These are phyloP conservation scores for Candida dubliniensis DNA, from an alignment of 1,139 yeast species.

Conservation along the genomic window DNA sequence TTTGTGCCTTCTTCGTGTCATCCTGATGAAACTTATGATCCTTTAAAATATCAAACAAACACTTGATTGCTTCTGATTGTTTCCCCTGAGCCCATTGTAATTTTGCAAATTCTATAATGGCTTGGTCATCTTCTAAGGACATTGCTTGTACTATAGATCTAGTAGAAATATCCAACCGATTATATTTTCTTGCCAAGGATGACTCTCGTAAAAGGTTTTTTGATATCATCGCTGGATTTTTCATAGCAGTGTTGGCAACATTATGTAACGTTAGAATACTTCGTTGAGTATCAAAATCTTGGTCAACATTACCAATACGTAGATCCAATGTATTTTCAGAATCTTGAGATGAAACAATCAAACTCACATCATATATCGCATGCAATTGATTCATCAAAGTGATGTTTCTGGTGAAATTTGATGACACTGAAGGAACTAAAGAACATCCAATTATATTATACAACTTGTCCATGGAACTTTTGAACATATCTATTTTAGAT, in stretches of 20 bases:
- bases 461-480: slow-evolving; percentile 48
- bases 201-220: slow-evolving; percentile 63
- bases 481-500: slow-evolving; percentile 29
- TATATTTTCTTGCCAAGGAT: slow-evolving; percentile 64
- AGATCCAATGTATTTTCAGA: slow-evolving; percentile 27
- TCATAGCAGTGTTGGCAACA: slow-evolving; percentile 50
- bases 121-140: slow-evolving; percentile 47
- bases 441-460: slow-evolving; percentile 59
- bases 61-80: slow-evolving; percentile 78
- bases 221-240: slow-evolving; percentile 31
- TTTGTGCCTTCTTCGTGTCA: slow-evolving; percentile 39
- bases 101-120: slow-evolving; percentile 79
- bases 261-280: slow-evolving; percentile 58
- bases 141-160: slow-evolving; percentile 70
- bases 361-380: slow-evolving; percentile 61
- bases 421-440: slow-evolving; percentile 58
- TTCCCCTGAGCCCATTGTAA: slow-evolving; percentile 91
- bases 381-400: slow-evolving; percentile 65
- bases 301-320: slow-evolving; percentile 54
- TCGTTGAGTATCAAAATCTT: slow-evolving; percentile 65
- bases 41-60: slow-evolving; percentile 47
- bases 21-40: slow-evolving; percentile 18
- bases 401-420: slow-evolving; percentile 62
- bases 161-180: slow-evolving; percentile 73
- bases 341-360: slow-evolving; percentile 23